Base-by-base conservation (phyloP, 2,329 filamentous ascomycete species). In the Alternaria brassicae region DNA sequence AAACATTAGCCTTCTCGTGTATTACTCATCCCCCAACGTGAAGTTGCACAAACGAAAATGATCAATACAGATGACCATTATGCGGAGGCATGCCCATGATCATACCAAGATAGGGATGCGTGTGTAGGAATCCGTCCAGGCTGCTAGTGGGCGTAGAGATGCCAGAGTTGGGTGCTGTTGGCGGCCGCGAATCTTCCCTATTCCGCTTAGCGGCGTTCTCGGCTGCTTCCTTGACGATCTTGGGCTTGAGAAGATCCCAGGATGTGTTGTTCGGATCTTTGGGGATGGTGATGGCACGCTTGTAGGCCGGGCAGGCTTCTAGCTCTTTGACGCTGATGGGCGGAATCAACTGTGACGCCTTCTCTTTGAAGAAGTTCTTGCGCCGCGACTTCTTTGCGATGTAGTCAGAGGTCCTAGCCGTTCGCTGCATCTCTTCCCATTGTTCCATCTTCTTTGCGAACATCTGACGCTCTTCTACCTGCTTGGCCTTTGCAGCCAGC, bases 241-340 rank as follows among this genome's bases (percentile, higher is more conserved):
- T 78, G 3, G 75, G 75, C 48, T 70, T 75, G 48, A 78, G 67
- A 40, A 73, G 71, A 30, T 72, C 64, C 76, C 76, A 78, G 1
- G 76, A 75, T 2, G 68, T 71, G 58, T 69, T 75, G 58, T 73
- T 77, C 13, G 76, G 75, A 10, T 73, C 73, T 55, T 77, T 78
- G 39, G 78, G 74, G 21, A 80, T 79, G 17, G 75, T 73, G 32
- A 81, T 66, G 19, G 77, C 73, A 23, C 74, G 72, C 17, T 74
- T 71, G 61, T 78, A 81, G 1, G 78, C 77, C 1, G 75, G 69
- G 56, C 80, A 81, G 23, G 68, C 70, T 58, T 76, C 70, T 59
- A 81, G 66, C 32, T 76, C 70, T 13, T 66, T 65, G 39, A 65
- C 32, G 27, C 53, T 65, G 48, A 81, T 78, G 9, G 80, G 77